These are phyloP conservation scores for Huiozyma sinensis DNA, from an alignment of 805 yeast species.

Conservation along the genomic window DNA sequence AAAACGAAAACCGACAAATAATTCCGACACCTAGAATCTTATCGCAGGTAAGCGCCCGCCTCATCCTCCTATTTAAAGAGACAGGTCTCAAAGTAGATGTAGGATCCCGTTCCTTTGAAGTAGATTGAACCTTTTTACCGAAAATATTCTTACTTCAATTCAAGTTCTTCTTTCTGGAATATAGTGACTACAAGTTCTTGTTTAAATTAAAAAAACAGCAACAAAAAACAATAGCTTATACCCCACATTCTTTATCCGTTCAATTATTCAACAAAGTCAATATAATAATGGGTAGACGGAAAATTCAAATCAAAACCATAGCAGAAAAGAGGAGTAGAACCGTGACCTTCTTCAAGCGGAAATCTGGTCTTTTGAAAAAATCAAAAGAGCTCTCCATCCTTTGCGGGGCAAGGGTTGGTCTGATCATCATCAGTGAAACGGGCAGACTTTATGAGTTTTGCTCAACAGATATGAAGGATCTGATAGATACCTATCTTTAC, in stretches of 20 bases:
- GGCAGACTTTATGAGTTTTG: slow-evolving; percentile 79
- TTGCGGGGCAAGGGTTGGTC: slow-evolving; percentile 89
- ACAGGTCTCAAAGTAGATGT: too few species aligned
- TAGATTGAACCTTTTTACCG: too few species aligned
- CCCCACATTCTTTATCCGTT: too few species aligned
- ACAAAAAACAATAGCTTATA: not conserved
- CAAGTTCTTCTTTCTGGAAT: too few species aligned
- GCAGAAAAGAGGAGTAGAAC: slow-evolving; percentile 69
- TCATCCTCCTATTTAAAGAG: too few species aligned
- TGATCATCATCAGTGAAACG: slow-evolving; percentile 73
- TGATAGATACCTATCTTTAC: slow-evolving; percentile 33
- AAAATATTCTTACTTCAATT: too few species aligned
- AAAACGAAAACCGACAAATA: too few species aligned
- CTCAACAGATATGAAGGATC: slow-evolving; percentile 50
- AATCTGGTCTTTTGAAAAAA: slow-evolving; percentile 80
- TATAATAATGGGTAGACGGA: slow-evolving; percentile 81
- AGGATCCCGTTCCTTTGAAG: too few species aligned
- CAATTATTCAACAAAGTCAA: not conserved
- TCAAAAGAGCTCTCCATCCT: slow-evolving; percentile 60
- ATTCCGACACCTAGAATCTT: too few species aligned
- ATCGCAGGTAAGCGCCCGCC: too few species aligned
- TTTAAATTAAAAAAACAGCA: not conserved
- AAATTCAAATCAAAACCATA: slow-evolving; percentile 86
- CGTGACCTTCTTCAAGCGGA: slow-evolving; percentile 78
- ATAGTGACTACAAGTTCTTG: too few species aligned